These are phyloP conservation scores for Pseudopyrenochaeta lycopersici DNA, from an alignment of 2,329 filamentous ascomycete genomes.

Conservation along the genomic window DNA sequence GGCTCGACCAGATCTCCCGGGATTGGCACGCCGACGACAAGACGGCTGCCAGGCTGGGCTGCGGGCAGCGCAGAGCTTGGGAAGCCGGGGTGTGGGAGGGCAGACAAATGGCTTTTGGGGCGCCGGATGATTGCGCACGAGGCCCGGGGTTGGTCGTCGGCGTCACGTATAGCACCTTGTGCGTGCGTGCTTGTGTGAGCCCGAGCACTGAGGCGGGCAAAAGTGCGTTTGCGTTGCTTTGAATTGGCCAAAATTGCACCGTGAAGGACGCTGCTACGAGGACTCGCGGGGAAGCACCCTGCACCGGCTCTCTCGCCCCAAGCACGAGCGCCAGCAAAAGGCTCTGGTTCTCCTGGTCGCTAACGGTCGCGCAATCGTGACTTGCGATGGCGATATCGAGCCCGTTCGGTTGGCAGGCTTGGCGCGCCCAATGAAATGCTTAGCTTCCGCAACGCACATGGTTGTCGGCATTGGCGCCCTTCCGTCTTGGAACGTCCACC, in stretches of 20 bases:
- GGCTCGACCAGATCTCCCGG: constrained; percentile 18
- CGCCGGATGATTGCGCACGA: constrained; percentile 20
- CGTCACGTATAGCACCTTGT: constrained; percentile 7
- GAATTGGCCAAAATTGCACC: neutral
- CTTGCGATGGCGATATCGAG: constrained; percentile 28
- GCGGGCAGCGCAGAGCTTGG: constrained; percentile 36
- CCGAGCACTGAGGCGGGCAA: too few species aligned
- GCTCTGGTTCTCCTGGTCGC: neutral
- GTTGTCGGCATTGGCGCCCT: neutral
- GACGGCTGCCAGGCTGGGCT: constrained; percentile 29
- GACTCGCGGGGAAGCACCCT: neutral
- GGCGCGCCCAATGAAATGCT: neutral
- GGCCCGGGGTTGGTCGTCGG: constrained; percentile 16
- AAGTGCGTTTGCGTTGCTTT: neutral
- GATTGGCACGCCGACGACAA: constrained; percentile 24
- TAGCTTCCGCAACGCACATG: neutral
- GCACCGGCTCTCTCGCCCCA: neutral
- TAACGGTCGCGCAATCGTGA: constrained; percentile 26
- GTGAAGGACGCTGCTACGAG: neutral
- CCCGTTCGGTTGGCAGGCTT: neutral
- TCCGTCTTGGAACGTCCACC: neutral
- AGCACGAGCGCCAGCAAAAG: neutral
- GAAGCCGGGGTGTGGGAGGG: constrained; percentile 35
- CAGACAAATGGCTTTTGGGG: constrained; percentile 24
- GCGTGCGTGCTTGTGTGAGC: neutral